phyloP scores from a whole-genome alignment of 2,329 filamentous ascomycete species.

The Talaromyces sp. region DNA sequence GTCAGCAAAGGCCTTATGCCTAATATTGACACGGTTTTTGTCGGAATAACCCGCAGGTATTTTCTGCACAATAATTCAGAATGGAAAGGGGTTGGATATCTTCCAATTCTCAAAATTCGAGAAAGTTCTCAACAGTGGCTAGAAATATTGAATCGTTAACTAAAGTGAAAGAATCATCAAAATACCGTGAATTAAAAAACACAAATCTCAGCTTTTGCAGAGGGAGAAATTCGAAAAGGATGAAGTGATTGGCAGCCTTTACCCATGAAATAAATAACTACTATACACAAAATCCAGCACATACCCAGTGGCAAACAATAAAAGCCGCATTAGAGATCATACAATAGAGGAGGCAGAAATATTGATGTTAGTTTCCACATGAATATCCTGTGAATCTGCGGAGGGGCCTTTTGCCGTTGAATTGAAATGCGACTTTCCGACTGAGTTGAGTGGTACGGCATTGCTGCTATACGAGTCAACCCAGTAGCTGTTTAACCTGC shows the following conservation, averaged over 20 bases:
- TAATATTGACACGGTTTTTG: not conserved
- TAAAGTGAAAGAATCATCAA: not conserved
- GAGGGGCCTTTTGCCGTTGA: constrained; percentile 1
- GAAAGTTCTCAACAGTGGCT: not conserved
- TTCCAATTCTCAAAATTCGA: not conserved
- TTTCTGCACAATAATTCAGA: not conserved
- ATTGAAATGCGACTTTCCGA: not conserved
- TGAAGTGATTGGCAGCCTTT: not conserved
- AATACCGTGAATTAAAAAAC: not conserved
- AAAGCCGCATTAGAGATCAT: not conserved
- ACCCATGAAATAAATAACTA: not conserved
- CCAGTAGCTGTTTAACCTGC: not conserved
- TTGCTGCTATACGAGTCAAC: not conserved
- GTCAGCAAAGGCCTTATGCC: not conserved
- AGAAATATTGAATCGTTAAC: not conserved
- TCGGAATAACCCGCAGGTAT: not conserved
- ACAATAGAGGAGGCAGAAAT: not conserved
- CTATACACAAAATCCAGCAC: not conserved
- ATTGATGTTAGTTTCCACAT: not conserved
- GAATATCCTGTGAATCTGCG: not conserved
- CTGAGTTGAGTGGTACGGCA: not conserved
- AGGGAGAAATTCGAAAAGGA: not conserved
- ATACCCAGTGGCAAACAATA: not conserved
- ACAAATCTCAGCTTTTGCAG: not conserved
- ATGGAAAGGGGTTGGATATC: not conserved